Percentiles rank a stretch among this genome's conserved stretches.
Evolutionary conservation across 116 monocot genomes (phyloP).

Genomic region (Posidonia oceanica): DNA sequence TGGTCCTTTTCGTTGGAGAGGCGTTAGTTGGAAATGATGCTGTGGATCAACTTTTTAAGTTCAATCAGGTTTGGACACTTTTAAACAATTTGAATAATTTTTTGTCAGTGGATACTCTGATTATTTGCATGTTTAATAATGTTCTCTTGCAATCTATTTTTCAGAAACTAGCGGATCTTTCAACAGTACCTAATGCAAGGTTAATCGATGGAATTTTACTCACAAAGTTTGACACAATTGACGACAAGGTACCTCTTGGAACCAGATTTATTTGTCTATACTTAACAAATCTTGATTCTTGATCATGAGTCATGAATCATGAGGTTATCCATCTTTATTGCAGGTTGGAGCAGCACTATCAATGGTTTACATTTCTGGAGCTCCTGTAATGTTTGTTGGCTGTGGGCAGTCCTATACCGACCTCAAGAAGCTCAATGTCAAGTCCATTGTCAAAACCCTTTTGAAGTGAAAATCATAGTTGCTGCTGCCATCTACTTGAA

Average conservation of each 20-base stretch:
- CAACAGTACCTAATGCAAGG: constrained; percentile 54
- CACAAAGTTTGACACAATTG: constrained; percentile 97
- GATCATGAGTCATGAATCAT: not conserved
- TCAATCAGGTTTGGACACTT: constrained; percentile 55
- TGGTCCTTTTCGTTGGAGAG: constrained; percentile 97
- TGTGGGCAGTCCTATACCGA: constrained; percentile 98
- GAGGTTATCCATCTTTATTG: not conserved
- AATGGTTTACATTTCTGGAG: constrained; percentile 96
- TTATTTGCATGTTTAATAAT: not conserved
- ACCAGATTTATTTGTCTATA: not conserved
- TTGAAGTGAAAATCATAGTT: constrained; percentile 46
- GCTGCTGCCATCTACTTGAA: not conserved
- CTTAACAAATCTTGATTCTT: not conserved
- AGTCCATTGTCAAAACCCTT: constrained; percentile 90
- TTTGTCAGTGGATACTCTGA: too few species aligned
- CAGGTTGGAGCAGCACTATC: constrained; percentile 98
- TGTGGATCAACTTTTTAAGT: constrained; percentile 97
- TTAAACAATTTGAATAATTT: too few species aligned
- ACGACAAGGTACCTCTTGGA: constrained; percentile 63
- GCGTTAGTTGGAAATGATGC: constrained; percentile 97
- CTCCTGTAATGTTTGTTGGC: constrained; percentile 99
- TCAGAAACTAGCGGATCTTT: constrained; percentile 97
- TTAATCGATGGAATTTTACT: constrained; percentile 97
- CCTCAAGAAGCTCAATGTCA: constrained; percentile 98
- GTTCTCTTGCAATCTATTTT: not conserved